Conservation (phyloP, 768 basidiomycete genomes). For the Boletus rubescentipes region DNA sequence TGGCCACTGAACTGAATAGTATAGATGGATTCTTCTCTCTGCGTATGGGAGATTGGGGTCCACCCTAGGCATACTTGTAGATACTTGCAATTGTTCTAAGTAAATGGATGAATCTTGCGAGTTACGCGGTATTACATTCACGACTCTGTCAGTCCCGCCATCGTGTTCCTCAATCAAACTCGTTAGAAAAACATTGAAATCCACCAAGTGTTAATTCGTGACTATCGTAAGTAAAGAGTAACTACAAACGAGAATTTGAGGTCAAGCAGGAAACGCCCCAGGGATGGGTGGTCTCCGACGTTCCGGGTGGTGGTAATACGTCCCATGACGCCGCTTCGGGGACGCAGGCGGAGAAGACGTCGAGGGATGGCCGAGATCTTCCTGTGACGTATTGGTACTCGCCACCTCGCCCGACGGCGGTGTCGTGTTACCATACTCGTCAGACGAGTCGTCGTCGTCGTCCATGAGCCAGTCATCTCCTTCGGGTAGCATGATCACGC, state of each 20-base stretch:
- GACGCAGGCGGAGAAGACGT: constrained; percentile 32
- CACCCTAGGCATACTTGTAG: too few species aligned
- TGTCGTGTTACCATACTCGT: constrained; percentile 40
- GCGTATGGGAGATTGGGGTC: too few species aligned
- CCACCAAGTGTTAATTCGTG: not conserved
- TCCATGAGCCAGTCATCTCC: constrained; percentile 65
- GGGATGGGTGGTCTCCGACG: constrained; percentile 51
- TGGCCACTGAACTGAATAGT: too few species aligned
- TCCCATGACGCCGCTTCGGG: constrained; percentile 63
- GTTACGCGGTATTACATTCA: too few species aligned
- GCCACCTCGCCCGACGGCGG: constrained; percentile 22
- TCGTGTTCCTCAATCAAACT: too few species aligned
- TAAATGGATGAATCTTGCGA: too few species aligned
- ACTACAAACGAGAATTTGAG: not conserved
- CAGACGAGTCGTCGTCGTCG: constrained; percentile 40
- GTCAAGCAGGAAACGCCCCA: constrained; percentile 49
- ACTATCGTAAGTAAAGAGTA: not conserved
- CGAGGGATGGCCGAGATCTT: constrained; percentile 18
- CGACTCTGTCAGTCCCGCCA: too few species aligned
- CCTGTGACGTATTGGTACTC: constrained; percentile 18
- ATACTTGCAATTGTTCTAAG: too few species aligned
- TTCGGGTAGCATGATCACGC: constrained; percentile 87
- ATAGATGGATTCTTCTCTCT: too few species aligned
- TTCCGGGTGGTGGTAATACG: constrained; percentile 88
- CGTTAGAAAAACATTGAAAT: too few species aligned